Evolutionary conservation across 2,329 filamentous ascomycete species (phyloP), one percentile per base, ranked within the genome.

Genomic region (Xylariaceae sp.): DNA sequence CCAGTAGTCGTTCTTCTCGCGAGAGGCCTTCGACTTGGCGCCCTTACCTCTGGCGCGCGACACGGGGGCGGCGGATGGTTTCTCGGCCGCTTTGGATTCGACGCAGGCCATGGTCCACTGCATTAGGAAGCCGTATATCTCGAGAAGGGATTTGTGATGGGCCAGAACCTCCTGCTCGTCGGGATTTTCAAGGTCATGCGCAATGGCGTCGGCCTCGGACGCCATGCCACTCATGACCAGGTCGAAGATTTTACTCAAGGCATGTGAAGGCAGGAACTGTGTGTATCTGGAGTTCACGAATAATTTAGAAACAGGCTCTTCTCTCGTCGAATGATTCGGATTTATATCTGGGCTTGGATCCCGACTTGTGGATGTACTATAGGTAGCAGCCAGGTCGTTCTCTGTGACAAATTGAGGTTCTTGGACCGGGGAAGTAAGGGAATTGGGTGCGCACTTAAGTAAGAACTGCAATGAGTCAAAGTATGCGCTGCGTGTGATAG

Each of bases 41-140:
- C 87, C 84, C 70, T 89, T 89, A 58, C 88, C 89, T 69, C 90
- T 82, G 49, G 87, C 87, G 69, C 90, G 82, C 6, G 85, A 82
- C n/a, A 82, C 84, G 2, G 88, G 86, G 1, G 87, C 82, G 6
- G 87, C 78, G 1, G 88, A 86, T 0, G 91, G 86, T 75, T 95
- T 97, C 74, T 97, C 94, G 51, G 92, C 89, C 1, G 92, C 89
- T 75, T 96, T 96, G 45, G 89, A 88, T 75, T 99, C 94, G 53
- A 97, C 90, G n/a, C 89, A 91, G 5, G 92, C 88, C 64, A 97
- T 88, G 5, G 91, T 90, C 95, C 94, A 99, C 74, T 97, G 92
- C 53, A 99, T 77, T 9, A 99, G 79, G 71, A 96, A 99, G 39
- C 88, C 93, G 72, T 95, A 97, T 70, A 96, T 89, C 73, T 99